These are phyloP conservation scores for Xerophyta viscosa DNA, from an alignment of 106 monocot genomes.

Conservation along the genomic window DNA sequence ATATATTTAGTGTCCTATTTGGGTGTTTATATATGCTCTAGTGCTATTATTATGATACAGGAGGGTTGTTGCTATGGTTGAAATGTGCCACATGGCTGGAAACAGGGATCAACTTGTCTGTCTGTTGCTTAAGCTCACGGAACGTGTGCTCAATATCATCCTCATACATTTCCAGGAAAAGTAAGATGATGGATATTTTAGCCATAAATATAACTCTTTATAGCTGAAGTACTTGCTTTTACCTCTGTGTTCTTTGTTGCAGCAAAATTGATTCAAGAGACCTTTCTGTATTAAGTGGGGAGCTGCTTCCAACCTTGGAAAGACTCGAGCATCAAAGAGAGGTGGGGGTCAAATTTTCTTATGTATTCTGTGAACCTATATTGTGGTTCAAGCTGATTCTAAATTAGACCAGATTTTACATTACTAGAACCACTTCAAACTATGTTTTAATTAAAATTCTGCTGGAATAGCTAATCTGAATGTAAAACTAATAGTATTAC, in stretches of 20 bases:
- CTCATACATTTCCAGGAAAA: conserved; percentile 78
- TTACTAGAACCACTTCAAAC: too few species aligned
- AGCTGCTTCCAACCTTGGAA: conserved; percentile 62
- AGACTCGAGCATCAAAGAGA: conserved; percentile 63
- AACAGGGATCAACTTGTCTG: conserved; percentile 58
- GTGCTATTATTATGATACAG: conserved; percentile 23
- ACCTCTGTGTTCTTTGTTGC: conserved; percentile 8
- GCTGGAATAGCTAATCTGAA: too few species aligned
- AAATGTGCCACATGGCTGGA: conserved; percentile 78
- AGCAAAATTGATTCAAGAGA: conserved; percentile 31
- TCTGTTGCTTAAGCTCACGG: conserved; percentile 69
- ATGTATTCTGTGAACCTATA: neutral
- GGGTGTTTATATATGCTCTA: too few species aligned
- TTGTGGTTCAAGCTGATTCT: neutral
- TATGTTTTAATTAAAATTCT: neutral
- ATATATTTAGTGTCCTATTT: too few species aligned
- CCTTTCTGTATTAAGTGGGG: conserved; percentile 45
- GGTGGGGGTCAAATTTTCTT: conserved; percentile 22
- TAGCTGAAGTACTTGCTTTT: neutral
- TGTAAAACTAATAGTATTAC: too few species aligned
- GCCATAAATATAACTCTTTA: neutral
- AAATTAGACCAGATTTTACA: neutral
- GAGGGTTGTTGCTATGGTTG: conserved; percentile 89
- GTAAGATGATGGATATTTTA: conserved; percentile 29
- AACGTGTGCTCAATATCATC: conserved; percentile 60